A percentile compares a stretch with the other conserved stretches of the same genome.
Conservation (phyloP, 495 filamentous ascomycete species). For the Neurospora terricola region DNA sequence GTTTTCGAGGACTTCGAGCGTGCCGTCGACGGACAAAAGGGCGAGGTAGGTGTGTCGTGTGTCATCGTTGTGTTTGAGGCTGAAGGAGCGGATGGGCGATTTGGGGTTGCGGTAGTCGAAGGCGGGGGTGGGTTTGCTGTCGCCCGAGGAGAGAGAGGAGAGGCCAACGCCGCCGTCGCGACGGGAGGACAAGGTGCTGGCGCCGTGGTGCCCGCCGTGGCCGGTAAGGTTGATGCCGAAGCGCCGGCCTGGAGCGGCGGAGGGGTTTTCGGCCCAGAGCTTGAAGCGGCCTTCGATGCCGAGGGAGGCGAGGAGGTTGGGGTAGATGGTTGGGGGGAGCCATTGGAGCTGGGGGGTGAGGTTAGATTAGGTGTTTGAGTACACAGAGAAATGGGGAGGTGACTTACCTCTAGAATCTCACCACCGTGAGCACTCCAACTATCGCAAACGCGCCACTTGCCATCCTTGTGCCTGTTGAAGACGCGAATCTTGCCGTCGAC, state of each 20-base stretch:
- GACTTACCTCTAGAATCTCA: conserved; percentile 75
- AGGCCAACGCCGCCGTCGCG: background rate
- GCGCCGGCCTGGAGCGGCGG: conserved; percentile 62
- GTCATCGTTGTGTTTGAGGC: conserved; percentile 63
- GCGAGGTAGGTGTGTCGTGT: conserved; percentile 69
- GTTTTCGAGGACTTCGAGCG: conserved; percentile 74
- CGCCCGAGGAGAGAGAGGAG: conserved; percentile 5
- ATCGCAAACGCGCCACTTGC: conserved; percentile 70
- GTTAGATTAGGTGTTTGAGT: too few species aligned
- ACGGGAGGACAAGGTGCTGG: background rate
- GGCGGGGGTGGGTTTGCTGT: conserved; percentile 26
- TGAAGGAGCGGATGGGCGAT: conserved; percentile 56
- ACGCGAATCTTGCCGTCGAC: conserved; percentile 91
- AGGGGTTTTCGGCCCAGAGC: conserved; percentile 81
- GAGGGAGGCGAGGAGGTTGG: conserved; percentile 51
- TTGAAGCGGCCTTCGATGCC: conserved; percentile 81
- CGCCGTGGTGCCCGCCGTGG: background rate
- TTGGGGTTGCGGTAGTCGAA: conserved; percentile 34
- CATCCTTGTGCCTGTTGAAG: conserved; percentile 70
- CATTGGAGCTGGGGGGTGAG: conserved; percentile 56
- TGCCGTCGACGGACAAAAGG: conserved; percentile 69
- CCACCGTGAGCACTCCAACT: conserved; percentile 87
- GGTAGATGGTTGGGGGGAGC: conserved; percentile 49
- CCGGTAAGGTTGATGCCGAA: conserved; percentile 49
- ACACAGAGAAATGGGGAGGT: too few species aligned